phyloP scores from a whole-genome alignment of 805 yeast species.

The Kurtzmaniella cleridarum region DNA sequence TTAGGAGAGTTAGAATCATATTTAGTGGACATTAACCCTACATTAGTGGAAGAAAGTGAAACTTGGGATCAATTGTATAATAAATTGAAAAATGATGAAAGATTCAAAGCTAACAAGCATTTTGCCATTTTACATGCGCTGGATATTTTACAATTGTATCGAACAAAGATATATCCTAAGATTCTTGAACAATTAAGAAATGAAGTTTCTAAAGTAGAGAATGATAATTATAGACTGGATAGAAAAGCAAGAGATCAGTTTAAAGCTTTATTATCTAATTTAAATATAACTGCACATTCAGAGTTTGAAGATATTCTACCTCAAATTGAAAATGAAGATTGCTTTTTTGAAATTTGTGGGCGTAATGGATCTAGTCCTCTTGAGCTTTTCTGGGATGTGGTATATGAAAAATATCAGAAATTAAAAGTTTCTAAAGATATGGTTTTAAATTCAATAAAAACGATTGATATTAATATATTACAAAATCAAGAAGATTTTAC shows the following conservation, averaged over 20 bases:
- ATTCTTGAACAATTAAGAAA: constrained; percentile 15
- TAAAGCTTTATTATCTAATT: constrained; percentile 39
- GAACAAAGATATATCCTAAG: constrained; percentile 27
- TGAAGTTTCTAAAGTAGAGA: constrained; percentile 20
- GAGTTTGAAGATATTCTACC: constrained; percentile 56
- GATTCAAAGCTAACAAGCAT: constrained; percentile 58
- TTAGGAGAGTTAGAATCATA: constrained; percentile 48
- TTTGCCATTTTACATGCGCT: constrained; percentile 45
- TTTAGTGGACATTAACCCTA: constrained; percentile 33
- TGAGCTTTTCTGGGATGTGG: constrained; percentile 70
- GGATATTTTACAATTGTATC: constrained; percentile 57
- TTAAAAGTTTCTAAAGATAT: constrained; percentile 57
- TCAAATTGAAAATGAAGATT: constrained; percentile 46
- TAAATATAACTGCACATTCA: constrained; percentile 44
- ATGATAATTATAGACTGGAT: constrained; percentile 48
- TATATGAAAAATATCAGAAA: constrained; percentile 55
- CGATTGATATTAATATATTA: constrained; percentile 12
- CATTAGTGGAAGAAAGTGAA: constrained; percentile 17
- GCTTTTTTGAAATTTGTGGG: constrained; percentile 62
- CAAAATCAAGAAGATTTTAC: constrained; percentile 14
- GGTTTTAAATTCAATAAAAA: constrained; percentile 44
- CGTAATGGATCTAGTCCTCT: constrained; percentile 72
- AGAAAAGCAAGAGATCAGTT: constrained; percentile 62
- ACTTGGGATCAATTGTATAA: constrained; percentile 36
- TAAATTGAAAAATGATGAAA: constrained; percentile 36